These are phyloP conservation scores for Psidium friedrichsthalianum DNA, from an alignment of 345 rosid genomes.

Conservation along the genomic window DNA sequence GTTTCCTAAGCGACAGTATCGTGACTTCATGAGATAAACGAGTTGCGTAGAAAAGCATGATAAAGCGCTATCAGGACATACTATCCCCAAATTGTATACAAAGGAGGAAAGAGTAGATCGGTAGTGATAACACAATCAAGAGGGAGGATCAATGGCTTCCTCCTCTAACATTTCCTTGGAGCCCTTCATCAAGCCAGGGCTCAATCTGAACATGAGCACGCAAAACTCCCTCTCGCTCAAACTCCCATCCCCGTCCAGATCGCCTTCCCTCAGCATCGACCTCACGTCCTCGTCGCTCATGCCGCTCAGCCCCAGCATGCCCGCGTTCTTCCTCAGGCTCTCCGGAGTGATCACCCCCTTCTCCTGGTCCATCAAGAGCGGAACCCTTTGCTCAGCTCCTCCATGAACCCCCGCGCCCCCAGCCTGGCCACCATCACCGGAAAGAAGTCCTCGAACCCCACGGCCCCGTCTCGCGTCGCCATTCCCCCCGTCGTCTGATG, in stretches of 20 bases:
- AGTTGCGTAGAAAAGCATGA: not conserved
- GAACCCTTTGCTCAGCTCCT: constrained; percentile 45
- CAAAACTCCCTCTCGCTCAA: constrained; percentile 45
- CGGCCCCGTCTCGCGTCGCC: constrained; percentile 7
- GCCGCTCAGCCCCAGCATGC: constrained; percentile 27
- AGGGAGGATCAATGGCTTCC: constrained; percentile 11
- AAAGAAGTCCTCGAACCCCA: constrained; percentile 43
- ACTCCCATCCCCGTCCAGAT: constrained; percentile 47
- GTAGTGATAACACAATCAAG: not conserved
- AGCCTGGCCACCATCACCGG: constrained; percentile 48
- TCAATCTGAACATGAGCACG: constrained; percentile 51
- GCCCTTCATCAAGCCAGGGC: constrained; percentile 38
- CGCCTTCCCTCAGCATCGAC: constrained; percentile 50
- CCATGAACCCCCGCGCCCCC: constrained; percentile 49
- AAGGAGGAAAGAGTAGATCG: not conserved
- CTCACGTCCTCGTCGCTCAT: constrained; percentile 39
- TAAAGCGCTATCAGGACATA: not conserved
- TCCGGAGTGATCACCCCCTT: constrained; percentile 35
- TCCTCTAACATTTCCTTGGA: constrained; percentile 18
- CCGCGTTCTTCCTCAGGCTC: constrained; percentile 41
- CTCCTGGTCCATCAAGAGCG: constrained; percentile 33
- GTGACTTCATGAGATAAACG: not conserved
- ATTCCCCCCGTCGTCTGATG: not conserved
- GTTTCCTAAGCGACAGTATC: not conserved
- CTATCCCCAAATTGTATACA: not conserved